Percentiles rank a stretch among this genome's conserved stretches.
These are phyloP conservation scores for Lactuca sativa DNA, from an alignment of 129 eudicot species.

Conservation along the genomic window DNA sequence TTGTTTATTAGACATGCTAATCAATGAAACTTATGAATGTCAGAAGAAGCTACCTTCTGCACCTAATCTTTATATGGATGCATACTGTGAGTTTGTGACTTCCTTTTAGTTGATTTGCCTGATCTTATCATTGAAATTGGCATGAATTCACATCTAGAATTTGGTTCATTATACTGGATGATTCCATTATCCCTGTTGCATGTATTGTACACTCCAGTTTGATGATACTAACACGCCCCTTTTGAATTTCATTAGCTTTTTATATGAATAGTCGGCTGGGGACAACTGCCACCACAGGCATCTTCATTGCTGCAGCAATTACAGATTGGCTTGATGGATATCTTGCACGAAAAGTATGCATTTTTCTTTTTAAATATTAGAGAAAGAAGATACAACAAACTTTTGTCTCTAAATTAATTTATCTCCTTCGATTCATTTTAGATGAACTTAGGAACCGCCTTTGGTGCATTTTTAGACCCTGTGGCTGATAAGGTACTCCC, in stretches of 20 bases:
- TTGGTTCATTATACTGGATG: conserved; percentile 1
- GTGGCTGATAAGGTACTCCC: conserved; percentile 96
- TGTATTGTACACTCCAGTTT: neutral
- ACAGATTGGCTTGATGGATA: conserved; percentile 99
- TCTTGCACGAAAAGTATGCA: conserved; percentile 80
- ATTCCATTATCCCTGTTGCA: neutral
- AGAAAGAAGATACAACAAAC: conserved; percentile 6
- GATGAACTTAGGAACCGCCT: conserved; percentile 89
- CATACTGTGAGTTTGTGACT: conserved; percentile 1
- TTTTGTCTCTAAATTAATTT: neutral
- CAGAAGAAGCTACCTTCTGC: neutral
- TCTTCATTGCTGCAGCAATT: conserved; percentile 88
- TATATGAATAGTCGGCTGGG: conserved; percentile 86
- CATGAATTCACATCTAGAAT: neutral
- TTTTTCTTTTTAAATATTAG: conserved; percentile 2
- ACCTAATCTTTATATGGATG: neutral
- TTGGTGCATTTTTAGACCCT: conserved; percentile 99
- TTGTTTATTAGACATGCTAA: conserved; percentile 16
- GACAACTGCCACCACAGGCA: conserved; percentile 68
- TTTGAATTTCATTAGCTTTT: conserved; percentile 54
- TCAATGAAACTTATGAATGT: neutral
- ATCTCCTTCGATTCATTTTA: conserved; percentile 25
- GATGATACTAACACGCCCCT: conserved; percentile 28
- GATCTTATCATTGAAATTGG: conserved; percentile 1
- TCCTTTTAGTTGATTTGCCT: conserved; percentile 10